Conservation (phyloP, 129 eudicot genomes). For the Artemisia argyi region DNA sequence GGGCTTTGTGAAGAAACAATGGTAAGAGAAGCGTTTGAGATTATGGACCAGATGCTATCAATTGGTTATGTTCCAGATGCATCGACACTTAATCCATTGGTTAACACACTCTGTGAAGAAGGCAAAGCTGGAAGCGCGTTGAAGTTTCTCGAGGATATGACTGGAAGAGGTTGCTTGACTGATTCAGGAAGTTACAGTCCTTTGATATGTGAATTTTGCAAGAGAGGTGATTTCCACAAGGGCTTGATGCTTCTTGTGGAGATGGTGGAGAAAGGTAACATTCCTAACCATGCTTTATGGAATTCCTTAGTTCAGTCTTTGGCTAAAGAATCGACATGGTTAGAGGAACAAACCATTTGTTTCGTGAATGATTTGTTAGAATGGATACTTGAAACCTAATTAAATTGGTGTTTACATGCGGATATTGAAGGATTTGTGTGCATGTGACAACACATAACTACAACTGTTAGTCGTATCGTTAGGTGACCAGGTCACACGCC, state of each 20-base stretch:
- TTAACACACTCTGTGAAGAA: constrained; percentile 49
- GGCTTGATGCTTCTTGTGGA: constrained; percentile 47
- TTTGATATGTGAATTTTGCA: constrained; percentile 43
- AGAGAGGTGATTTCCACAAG: constrained; percentile 46
- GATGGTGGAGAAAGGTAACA: constrained; percentile 60
- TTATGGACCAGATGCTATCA: constrained; percentile 52
- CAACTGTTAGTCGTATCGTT: too few relatives aligned
- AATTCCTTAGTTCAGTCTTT: constrained; percentile 42
- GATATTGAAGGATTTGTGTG: too few relatives aligned
- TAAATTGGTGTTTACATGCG: background rate
- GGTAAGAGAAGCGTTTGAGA: constrained; percentile 60
- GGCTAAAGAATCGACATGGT: constrained; percentile 34
- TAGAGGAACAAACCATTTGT: constrained; percentile 21
- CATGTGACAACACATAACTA: too few relatives aligned
- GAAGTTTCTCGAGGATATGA: constrained; percentile 59
- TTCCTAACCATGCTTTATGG: constrained; percentile 53
- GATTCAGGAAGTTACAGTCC: constrained; percentile 55
- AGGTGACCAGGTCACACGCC: too few relatives aligned
- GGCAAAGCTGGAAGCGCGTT: constrained; percentile 48
- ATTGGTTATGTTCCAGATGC: constrained; percentile 52
- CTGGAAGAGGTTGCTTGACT: constrained; percentile 49
- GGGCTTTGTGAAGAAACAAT: constrained; percentile 29
- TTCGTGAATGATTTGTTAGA: constrained; percentile 33
- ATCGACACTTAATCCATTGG: constrained; percentile 38
- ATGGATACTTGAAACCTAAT: constrained; percentile 28